Percentiles rank a stretch among this genome's conserved stretches.
These are phyloP conservation scores for Clarireedia monteithiana DNA, from an alignment of 2,329 filamentous ascomycete species.

Conservation along the genomic window DNA sequence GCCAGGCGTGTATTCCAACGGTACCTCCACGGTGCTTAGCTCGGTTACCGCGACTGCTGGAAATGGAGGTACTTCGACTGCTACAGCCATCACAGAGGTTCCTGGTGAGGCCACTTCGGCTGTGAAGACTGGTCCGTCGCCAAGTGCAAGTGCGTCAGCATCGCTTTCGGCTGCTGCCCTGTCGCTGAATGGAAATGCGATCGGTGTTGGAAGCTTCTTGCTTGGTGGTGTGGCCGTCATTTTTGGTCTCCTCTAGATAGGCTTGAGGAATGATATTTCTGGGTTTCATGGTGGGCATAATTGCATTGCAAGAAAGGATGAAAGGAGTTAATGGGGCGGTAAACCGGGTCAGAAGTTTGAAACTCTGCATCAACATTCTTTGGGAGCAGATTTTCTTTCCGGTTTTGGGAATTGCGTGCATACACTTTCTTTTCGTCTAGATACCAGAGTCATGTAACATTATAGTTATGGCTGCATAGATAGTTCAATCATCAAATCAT, in stretches of 20 bases:
- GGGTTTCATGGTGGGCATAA: neutral
- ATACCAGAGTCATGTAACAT: neutral
- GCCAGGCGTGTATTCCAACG: constrained; percentile 3
- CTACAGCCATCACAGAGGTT: neutral
- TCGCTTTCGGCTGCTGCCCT: neutral
- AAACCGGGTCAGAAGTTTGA: neutral
- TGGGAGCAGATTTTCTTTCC: neutral
- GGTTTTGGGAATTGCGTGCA: neutral
- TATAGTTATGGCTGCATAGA: neutral
- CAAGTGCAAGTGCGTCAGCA: neutral
- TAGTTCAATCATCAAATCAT: too few species aligned
- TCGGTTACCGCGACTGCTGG: neutral
- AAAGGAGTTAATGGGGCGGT: constrained; percentile 2
- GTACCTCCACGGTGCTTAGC: neutral
- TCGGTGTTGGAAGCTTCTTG: neutral
- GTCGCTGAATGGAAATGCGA: neutral
- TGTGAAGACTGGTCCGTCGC: neutral
- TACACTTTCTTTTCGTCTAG: neutral
- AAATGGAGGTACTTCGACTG: neutral
- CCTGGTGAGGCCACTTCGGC: neutral
- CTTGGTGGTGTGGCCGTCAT: constrained; percentile 6
- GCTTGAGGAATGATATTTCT: neutral
- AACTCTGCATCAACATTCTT: neutral
- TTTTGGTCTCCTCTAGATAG: constrained; percentile 5
- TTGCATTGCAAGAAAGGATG: neutral